Percentiles rank a stretch among this genome's conserved stretches.
phyloP scores from a whole-genome alignment of 352 stramenopile species.

The Pythium rishiriense region DNA sequence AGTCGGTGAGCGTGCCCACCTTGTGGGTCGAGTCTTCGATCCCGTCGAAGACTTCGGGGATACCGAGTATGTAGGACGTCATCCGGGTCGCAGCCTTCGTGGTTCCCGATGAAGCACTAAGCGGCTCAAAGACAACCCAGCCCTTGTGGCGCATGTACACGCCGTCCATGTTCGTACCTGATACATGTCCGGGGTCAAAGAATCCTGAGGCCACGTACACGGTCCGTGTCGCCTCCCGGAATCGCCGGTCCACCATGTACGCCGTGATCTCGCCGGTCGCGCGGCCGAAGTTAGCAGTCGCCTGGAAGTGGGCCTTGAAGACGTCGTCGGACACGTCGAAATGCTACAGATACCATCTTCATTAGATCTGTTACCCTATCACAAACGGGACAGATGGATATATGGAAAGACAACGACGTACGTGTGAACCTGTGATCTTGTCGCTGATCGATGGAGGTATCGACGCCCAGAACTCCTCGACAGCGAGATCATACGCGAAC shows the following conservation, averaged over 20 bases:
- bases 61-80: neutral
- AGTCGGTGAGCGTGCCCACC: conserved; percentile 21
- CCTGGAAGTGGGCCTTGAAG: conserved; percentile 1
- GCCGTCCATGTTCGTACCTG: conserved; percentile 14
- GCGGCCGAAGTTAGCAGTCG: neutral
- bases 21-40: conserved; percentile 5
- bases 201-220: conserved; percentile 1
- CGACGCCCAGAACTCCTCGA: conserved; percentile 4
- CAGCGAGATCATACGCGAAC: conserved; percentile 12
- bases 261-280: neutral
- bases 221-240: neutral
- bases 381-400: too few species aligned
- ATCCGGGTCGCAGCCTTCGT: conserved; percentile 6
- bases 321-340: neutral
- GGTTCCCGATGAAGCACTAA: neutral
- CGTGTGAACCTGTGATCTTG: neutral
- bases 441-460: neutral
- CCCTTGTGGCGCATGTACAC: conserved; percentile 12
- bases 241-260: conserved; percentile 2
- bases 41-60: neutral
- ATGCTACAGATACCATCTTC: neutral
- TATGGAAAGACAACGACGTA: too few species aligned
- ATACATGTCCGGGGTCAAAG: conserved; percentile 2
- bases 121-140: conserved; percentile 14
- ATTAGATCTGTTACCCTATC: too few species aligned